These are phyloP conservation scores for Backusella liffmaniae DNA, from an alignment of 192 early-diverging fungal species.

Conservation along the genomic window DNA sequence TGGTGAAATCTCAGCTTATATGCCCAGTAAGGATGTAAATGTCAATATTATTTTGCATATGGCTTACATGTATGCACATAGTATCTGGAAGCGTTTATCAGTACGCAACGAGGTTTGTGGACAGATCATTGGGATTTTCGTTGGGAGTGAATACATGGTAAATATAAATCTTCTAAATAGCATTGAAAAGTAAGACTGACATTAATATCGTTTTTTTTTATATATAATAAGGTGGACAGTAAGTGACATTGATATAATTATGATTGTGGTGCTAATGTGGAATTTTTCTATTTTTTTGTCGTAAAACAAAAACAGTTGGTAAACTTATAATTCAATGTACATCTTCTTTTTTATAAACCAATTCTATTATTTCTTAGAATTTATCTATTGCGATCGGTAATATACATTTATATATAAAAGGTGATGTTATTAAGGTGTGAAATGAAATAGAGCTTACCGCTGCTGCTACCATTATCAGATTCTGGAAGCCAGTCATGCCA, in stretches of 20 bases:
- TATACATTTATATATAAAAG: neutral
- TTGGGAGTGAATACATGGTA: constrained; percentile 70
- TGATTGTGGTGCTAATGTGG: neutral
- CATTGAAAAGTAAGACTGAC: neutral
- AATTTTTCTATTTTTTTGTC: constrained; percentile 14
- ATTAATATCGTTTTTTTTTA: constrained; percentile 30
- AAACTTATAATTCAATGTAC: neutral
- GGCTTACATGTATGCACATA: neutral
- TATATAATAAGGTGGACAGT: neutral
- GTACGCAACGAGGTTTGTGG: constrained; percentile 73
- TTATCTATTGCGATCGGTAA: neutral
- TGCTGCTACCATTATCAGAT: constrained; percentile 78
- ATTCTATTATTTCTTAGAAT: neutral
- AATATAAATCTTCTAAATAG: neutral
- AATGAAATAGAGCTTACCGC: constrained; percentile 62
- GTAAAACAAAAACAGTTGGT: neutral
- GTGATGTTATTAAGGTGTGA: neutral
- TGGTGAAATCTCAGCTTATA: constrained; percentile 81
- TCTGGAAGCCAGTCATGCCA: constrained; percentile 42
- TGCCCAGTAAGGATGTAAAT: constrained; percentile 45
- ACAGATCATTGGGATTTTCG: constrained; percentile 68
- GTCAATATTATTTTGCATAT: neutral
- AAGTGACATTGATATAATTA: neutral
- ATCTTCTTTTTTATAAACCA: neutral
- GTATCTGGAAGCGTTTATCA: constrained; percentile 73